phyloP scores from a whole-genome alignment of 192 early-diverging fungal genomes.

The Coemansia nantahalensis region DNA sequence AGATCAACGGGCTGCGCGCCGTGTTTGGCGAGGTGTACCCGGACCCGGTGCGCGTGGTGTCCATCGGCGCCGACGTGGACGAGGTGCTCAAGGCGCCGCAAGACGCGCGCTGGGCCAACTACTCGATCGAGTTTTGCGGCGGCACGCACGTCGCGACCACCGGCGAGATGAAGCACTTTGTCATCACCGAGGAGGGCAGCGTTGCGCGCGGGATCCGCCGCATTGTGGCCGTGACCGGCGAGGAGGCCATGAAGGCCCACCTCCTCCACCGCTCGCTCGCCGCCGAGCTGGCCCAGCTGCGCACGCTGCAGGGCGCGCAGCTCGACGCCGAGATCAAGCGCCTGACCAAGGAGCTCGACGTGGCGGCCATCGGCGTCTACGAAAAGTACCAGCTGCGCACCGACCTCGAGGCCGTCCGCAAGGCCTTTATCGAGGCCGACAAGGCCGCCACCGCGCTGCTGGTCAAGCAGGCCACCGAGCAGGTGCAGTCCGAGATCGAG shows the following conservation, averaged over 20 bases:
- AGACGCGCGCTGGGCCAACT: slow-evolving; percentile 76
- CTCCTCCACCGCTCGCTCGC: slow-evolving; percentile 68
- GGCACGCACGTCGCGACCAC: slow-evolving; percentile 94
- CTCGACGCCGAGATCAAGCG: slow-evolving; percentile 80
- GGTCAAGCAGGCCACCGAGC: slow-evolving; percentile 77
- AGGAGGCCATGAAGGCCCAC: slow-evolving; percentile 78
- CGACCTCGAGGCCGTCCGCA: slow-evolving; percentile 73
- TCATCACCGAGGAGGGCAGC: slow-evolving; percentile 83
- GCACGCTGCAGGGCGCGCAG: slow-evolving; percentile 55
- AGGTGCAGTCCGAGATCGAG: slow-evolving; percentile 71
- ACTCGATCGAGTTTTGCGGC: slow-evolving; percentile 96
- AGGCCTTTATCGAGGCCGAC: slow-evolving; percentile 82
- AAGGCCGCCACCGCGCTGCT: slow-evolving; percentile 84
- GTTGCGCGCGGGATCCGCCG: slow-evolving; percentile 97
- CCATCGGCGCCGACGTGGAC: slow-evolving; percentile 85
- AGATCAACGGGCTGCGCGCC: slow-evolving; percentile 90
- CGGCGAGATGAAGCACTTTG: slow-evolving; percentile 82
- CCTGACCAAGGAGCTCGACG: slow-evolving; percentile 76
- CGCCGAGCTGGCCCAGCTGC: slow-evolving; percentile 60
- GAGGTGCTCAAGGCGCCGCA: slow-evolving; percentile 77
- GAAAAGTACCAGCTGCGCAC: slow-evolving; percentile 72
- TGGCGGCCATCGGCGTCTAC: slow-evolving; percentile 72
- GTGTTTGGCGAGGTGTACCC: slow-evolving; percentile 98
- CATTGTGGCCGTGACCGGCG: slow-evolving; percentile 90
- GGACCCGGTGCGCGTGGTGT: slow-evolving; percentile 95